Evolutionary conservation across 768 basidiomycete species (phyloP).

Genomic region (Phylloporus rhodoxanthus): DNA sequence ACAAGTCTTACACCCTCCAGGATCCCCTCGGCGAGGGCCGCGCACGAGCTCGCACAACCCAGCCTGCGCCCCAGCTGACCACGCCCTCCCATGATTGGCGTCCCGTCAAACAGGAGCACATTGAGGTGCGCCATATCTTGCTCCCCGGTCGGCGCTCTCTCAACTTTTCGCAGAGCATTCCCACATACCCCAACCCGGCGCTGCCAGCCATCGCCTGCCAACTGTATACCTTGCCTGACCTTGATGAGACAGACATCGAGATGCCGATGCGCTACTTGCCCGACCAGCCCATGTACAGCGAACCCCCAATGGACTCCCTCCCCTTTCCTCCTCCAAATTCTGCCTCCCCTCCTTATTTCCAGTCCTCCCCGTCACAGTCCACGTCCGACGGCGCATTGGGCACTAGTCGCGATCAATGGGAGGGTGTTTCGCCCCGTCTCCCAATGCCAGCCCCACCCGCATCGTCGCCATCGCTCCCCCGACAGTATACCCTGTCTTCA

Average conservation of each 20-base stretch:
- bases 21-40: conserved; percentile 23
- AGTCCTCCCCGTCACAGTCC: conserved; percentile 3
- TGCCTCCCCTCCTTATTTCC: conserved; percentile 20
- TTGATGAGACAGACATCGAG: conserved; percentile 5
- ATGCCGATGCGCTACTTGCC: neutral
- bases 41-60: neutral
- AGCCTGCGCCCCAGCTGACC: neutral
- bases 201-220: conserved; percentile 8
- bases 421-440: conserved; percentile 5
- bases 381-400: conserved; percentile 9
- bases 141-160: neutral
- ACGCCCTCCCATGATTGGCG: conserved; percentile 16
- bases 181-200: conserved; percentile 11
- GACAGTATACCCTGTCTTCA: conserved; percentile 7
- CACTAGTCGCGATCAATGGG: conserved; percentile 19
- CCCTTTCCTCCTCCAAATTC: conserved; percentile 26
- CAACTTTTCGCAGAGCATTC: conserved; percentile 7
- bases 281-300: conserved; percentile 4
- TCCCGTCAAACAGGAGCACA: conserved; percentile 21
- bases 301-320: conserved; percentile 30
- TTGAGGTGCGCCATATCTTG: conserved; percentile 17
- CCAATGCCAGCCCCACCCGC: conserved; percentile 3
- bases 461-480: conserved; percentile 11
- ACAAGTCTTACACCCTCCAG: conserved; percentile 27
- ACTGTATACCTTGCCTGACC: conserved; percentile 14